These are phyloP conservation scores for Rosellinia necatrix DNA, from an alignment of 2,329 filamentous ascomycete species.

Conservation along the genomic window DNA sequence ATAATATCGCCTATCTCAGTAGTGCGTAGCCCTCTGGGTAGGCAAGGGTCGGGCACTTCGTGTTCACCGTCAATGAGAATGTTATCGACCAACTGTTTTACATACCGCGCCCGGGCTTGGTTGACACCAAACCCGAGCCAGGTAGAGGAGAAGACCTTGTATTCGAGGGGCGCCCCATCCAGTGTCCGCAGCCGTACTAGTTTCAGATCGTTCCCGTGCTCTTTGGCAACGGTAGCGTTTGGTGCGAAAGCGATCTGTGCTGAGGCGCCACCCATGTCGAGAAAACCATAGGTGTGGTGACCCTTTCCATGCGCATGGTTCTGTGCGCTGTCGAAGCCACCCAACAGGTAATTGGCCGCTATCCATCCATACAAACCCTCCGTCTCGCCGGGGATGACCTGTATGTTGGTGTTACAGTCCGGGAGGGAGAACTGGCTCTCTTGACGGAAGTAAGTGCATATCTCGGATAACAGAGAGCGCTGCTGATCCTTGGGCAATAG, in stretches of 20 bases:
- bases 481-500: constrained; percentile 77
- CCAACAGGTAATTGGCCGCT: constrained; percentile 91
- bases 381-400: constrained; percentile 93
- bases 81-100: constrained; percentile 74
- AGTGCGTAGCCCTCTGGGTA: constrained; percentile 77
- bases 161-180: constrained; percentile 76
- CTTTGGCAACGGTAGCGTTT: constrained; percentile 85
- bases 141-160: constrained; percentile 91
- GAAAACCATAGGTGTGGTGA: constrained; percentile 94
- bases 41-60: constrained; percentile 87
- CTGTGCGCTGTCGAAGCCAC: constrained; percentile 80
- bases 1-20: constrained; percentile 70
- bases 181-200: constrained; percentile 82
- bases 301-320: constrained; percentile 80
- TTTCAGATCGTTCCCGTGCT: constrained; percentile 88
- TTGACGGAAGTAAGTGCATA: constrained; percentile 79
- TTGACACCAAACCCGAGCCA: constrained; percentile 99
- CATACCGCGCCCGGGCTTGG: constrained; percentile 82
- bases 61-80: constrained; percentile 60
- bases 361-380: constrained; percentile 98
- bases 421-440: constrained; percentile 83
- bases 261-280: constrained; percentile 98
- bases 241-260: constrained; percentile 98
- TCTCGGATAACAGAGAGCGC: constrained; percentile 71
- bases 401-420: constrained; percentile 87